Base-by-base conservation (phyloP, 2,329 filamentous ascomycete species). In the Cucurbitaria berberidis region DNA sequence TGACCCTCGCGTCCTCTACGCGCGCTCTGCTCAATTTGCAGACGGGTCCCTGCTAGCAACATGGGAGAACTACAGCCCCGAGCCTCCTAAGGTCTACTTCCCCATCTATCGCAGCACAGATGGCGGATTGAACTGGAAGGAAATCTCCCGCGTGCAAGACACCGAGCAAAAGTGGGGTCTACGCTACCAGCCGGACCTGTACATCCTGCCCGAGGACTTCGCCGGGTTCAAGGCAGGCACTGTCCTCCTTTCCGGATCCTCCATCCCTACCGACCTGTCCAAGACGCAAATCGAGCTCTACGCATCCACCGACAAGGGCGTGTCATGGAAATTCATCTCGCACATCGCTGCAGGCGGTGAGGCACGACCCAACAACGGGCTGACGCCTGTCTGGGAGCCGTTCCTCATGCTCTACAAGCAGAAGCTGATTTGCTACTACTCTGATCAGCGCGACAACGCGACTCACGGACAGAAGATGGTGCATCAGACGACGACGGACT, bases 341-440 rank as follows among this genome's bases (percentile, higher is more conserved):
- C 81, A 85, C 59, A 82, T 90, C 39, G 87, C 87, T 0, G 75
- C 77, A 1, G 88, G 88, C 29, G 86, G 86, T n/a, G 79, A 80
- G 41, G 86, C 87, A 2, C 64, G 77, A 0, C 83, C 87, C 3
- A 81, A 84, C 64, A 89, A 90, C 64, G 87, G 85, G 1, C 70
- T 85, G 32, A 88, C 86, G 0, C 86, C 87, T 0, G 84, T 91
- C 18, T 91, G 88, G 88, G 89, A 91, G 70, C 88, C 88, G 0
- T 89, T 88, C 70, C 73, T 90, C 36, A 80, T 81, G 68, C 77
- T 81, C 39, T 81, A 86, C 68, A 74, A 88, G 50, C 79, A 83
- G 47, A 77, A 83, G 45, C 74, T 90, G 16, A 81, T 90, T 30
- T 77, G 82, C 63, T 90, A 89, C 78, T 90, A 90, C 76, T 86